These are phyloP conservation scores for Mycena olivaceomarginata DNA, from an alignment of 768 basidiomycete species.

Conservation along the genomic window DNA sequence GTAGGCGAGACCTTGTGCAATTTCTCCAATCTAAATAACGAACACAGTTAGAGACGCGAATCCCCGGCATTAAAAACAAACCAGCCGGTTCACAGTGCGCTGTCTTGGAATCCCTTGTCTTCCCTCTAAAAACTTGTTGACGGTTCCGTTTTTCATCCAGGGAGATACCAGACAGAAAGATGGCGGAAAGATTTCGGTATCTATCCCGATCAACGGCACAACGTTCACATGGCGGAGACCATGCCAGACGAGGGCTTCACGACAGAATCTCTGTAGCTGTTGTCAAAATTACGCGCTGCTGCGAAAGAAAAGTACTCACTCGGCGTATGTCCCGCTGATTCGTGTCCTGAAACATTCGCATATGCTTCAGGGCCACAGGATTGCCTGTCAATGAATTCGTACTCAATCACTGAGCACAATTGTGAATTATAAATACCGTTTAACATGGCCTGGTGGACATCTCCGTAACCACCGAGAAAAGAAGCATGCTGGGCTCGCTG, in stretches of 20 bases:
- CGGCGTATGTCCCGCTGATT: conserved; percentile 28
- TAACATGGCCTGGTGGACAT: conserved; percentile 27
- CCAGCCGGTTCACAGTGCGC: conserved; percentile 31
- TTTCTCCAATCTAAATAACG: conserved; percentile 40
- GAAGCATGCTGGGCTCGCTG: conserved; percentile 20
- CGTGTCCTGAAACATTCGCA: conserved; percentile 28
- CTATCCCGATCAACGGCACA: conserved; percentile 47
- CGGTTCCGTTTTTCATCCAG: conserved; percentile 52
- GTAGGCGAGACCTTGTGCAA: conserved; percentile 41
- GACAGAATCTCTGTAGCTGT: conserved; percentile 42
- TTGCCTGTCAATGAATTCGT: background rate
- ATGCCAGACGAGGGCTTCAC: conserved; percentile 49
- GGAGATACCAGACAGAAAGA: conserved; percentile 48
- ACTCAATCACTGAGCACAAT: no score
- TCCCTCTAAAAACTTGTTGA: conserved; percentile 41
- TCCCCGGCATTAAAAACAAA: background rate
- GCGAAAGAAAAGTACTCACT: conserved; percentile 13
- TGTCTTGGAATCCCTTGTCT: conserved; percentile 14
- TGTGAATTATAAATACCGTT: background rate
- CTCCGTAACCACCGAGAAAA: conserved; percentile 29
- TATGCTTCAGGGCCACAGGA: conserved; percentile 33
- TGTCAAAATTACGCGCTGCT: background rate
- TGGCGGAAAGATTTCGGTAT: conserved; percentile 40
- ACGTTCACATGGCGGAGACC: conserved; percentile 43
- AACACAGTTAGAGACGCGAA: background rate